Evolutionary conservation across 208 protist genomes (phyloP), one percentile per base, ranked within the genome.

Genomic region (Acanthamoeba quina): DNA sequence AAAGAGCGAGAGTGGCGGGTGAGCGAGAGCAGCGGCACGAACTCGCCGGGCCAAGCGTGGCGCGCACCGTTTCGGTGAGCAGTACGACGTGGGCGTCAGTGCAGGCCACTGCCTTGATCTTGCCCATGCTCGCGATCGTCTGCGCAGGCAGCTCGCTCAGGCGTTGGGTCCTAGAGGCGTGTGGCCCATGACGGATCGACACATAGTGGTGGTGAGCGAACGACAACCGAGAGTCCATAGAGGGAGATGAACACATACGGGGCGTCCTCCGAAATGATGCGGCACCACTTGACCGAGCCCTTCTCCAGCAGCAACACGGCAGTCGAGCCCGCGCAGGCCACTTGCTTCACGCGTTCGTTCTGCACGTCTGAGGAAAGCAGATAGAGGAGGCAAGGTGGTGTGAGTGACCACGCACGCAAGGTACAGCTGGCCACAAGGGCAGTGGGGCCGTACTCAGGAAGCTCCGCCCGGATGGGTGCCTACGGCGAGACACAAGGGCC

Each of bases 41-140:
- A 17, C 66, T 15, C n/a, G 31, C 9, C 41, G 0, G 41, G 2
- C 64, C 64, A 72, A 72, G 31, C n/a, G 68, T 78, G 0, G 37
- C 37, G 37, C 37, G 37, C 37, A 78, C 68, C 29, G 7, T 17
- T 41, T 78, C 68, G 37, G 37, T 34, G 34, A 78, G 68, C 1
- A 78, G 68, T 6, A 78, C 17, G 1, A 47, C 31, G 68, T 78
- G 31, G 37, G 68, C 37, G 21, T 78, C 68, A 7, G 68, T 78
- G 68, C 68, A 78, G 17, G 68, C 68, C 29, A 47, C 68, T 13
- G 7, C 68, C 37, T 78, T 78, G 31, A 78, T 66, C 60, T 66
- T 66, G 15, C 60, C 60, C 26, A 66, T 66, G 17, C 24, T 24
- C 24, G 17, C 60, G 60, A 66, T n/a, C 60, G 24, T 21, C 26